These are phyloP conservation scores for Nidularia pulvinata DNA, from an alignment of 768 basidiomycete species.

Conservation along the genomic window DNA sequence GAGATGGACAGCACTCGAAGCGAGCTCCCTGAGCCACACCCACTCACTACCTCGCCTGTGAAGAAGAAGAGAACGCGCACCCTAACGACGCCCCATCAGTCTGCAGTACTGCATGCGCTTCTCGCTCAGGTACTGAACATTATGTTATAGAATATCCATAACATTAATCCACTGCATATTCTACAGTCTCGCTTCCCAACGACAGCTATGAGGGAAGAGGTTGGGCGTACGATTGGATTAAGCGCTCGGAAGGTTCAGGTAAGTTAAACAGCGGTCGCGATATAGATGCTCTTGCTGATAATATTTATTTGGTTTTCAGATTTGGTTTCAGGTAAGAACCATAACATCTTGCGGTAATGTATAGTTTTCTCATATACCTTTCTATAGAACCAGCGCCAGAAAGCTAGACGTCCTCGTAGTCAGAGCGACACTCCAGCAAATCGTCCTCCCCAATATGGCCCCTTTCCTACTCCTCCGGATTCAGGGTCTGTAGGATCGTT, in stretches of 20 bases:
- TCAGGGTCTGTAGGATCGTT: constrained; percentile 6
- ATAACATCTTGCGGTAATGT: constrained; percentile 13
- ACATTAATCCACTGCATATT: too few relatives aligned
- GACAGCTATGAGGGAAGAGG: constrained; percentile 85
- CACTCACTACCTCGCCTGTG: constrained; percentile 39
- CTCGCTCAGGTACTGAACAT: constrained; percentile 68
- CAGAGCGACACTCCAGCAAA: constrained; percentile 52
- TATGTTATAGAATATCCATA: too few relatives aligned
- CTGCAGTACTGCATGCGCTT: constrained; percentile 83
- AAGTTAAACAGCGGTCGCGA: constrained; percentile 20
- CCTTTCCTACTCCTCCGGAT: constrained; percentile 6
- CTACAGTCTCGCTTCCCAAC: constrained; percentile 85
- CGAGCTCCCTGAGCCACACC: constrained; percentile 34
- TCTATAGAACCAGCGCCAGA: constrained; percentile 83
- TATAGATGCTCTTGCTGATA: constrained; percentile 2
- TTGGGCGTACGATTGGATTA: constrained; percentile 84
- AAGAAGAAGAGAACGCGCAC: constrained; percentile 87
- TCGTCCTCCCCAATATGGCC: constrained; percentile 53
- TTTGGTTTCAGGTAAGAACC: constrained; percentile 82
- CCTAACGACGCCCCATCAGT: constrained; percentile 86
- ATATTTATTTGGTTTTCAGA: constrained; percentile 38
- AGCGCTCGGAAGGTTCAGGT: constrained; percentile 92
- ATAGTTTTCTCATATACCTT: constrained; percentile 13
- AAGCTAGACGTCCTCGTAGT: constrained; percentile 74
- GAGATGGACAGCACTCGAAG: constrained; percentile 49